Base-by-base conservation (phyloP, 2,329 filamentous ascomycete species). In the Neonectria punicea region DNA sequence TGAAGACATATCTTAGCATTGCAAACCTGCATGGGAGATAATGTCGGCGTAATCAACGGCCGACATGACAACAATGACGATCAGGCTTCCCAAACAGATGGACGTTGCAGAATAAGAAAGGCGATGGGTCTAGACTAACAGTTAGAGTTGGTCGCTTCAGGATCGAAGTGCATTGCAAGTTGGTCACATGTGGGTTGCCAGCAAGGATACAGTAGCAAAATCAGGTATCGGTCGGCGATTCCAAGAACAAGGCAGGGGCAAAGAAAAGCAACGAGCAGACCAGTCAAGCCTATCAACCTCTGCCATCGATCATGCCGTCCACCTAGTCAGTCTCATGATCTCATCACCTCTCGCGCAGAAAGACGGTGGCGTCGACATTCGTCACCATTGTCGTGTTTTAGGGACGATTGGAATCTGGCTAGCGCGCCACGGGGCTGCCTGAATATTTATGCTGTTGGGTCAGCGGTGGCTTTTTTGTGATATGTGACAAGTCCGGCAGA, bases 401-500 rank as follows among this genome's bases (percentile, higher is more conserved):
- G n/a, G 53, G n/a, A 46, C n/a, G 14, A 22, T 22, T 51, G 47
- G 18, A 18, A 34, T 49, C 39, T 55, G 36, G 41, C 28, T 73
- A 73, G 71, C 65, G 70, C 60, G 59, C 59, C 57, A 44, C 58
- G 47, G 43, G 36, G 54, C 44, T 43, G 46, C 43, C 58, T 49
- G 14, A 39, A 39, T 39, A 16, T 8, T 39, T 39, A n/a, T 39
- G 44, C 28, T 34, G 53, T 30, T 16, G 50, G 53, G 36, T 13
- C 41, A 13, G 25, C 53, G 60, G 62, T 66, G 68, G 63, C 69
- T 65, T 67, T 70, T 70, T 70, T 70, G 18, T 72, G 69, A 72
- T 56, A 68, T 72, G 55, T 73, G 71, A 73, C 62, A 69, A 63
- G 34, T 32, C 46, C 44, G 44, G 44, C 16, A 49, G 30, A 47